These are phyloP conservation scores for Setaria viridis DNA, from an alignment of 202 grass and related monocot species.

Conservation along the genomic window DNA sequence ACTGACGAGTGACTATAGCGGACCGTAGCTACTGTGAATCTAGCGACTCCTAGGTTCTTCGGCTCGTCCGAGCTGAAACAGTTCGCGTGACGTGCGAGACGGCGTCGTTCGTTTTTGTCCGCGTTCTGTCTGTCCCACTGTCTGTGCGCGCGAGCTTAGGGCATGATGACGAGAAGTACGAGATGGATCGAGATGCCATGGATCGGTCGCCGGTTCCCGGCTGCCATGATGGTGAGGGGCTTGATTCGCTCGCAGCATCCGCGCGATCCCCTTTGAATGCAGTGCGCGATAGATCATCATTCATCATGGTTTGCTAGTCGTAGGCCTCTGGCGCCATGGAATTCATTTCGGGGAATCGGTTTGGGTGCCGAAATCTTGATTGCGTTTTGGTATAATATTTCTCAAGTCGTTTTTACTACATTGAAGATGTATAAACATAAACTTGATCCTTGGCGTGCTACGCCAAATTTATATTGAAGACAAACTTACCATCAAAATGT, in stretches of 20 bases:
- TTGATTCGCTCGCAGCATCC: constrained; percentile 9
- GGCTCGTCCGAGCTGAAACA: neutral
- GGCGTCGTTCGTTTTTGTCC: neutral
- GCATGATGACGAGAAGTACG: neutral
- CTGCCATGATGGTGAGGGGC: neutral
- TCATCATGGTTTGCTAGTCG: neutral
- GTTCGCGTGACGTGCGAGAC: neutral
- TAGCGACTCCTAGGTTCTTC: neutral
- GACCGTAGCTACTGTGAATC: neutral
- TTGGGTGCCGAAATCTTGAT: neutral
- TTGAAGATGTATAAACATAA: neutral
- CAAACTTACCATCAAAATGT: too few species aligned
- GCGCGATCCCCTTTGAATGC: constrained; percentile 4
- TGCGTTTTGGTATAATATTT: neutral
- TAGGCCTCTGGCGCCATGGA: neutral
- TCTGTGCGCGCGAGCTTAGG: neutral
- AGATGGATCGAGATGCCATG: neutral
- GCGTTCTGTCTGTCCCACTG: neutral
- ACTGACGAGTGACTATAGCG: neutral
- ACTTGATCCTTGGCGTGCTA: neutral
- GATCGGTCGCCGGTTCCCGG: neutral
- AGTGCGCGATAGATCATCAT: neutral
- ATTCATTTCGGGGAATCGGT: neutral
- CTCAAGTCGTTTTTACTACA: neutral
- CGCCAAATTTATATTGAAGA: too few species aligned